Evolutionary conservation across 345 rosid genomes (phyloP), one percentile per base, ranked within the genome.

Genomic region (Arabidopsis arenosa): DNA sequence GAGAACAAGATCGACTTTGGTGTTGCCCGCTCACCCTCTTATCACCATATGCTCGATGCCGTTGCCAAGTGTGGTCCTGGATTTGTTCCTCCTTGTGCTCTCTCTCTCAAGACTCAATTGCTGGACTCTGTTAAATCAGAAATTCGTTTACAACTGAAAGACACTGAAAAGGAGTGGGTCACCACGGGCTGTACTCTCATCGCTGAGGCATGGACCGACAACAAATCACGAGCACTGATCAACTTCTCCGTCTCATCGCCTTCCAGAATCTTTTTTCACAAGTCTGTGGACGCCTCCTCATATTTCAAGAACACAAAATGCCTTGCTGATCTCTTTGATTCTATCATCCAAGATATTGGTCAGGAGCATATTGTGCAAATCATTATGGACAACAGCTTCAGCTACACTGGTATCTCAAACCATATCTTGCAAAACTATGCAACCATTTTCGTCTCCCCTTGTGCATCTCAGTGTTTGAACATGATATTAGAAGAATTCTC

Each of bases 221-320:
- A 87, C 72, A 93, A 93, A 80, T 86, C 98, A 9, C 86, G 84
- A 76, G 96, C 98, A 45, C 80, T 90, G 35, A 86, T 93, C 17
- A 90, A 90, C 83, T 90, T 93, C 75, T 85, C 85, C 35, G 91
- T 92, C 79, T 90, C 97, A 5, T 92, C 96, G 0, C 97, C 96
- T 9, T 86, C 97, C 43, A 80, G 91, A 75, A 87, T 89, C 62
- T 83, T 86, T 53, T 92, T 90, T 80, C 91, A 85, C 85, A 90
- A 87, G 77, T 92, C 93, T 18, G 88, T 90, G 2, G 97, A 92
- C 66, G 93, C 92, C 11, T 92, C 97, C 41, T 88, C 94, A 0
- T 85, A 79, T 76, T 88, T 90, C 66, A 90, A 89, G 85, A 88
- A 90, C 76, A 71, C 88, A 53, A 88, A 90, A 56, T 84, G 70